Evolutionary conservation across 495 filamentous ascomycete species (phyloP), one percentile per base, ranked within the genome.

Genomic region (Podospora conica): DNA sequence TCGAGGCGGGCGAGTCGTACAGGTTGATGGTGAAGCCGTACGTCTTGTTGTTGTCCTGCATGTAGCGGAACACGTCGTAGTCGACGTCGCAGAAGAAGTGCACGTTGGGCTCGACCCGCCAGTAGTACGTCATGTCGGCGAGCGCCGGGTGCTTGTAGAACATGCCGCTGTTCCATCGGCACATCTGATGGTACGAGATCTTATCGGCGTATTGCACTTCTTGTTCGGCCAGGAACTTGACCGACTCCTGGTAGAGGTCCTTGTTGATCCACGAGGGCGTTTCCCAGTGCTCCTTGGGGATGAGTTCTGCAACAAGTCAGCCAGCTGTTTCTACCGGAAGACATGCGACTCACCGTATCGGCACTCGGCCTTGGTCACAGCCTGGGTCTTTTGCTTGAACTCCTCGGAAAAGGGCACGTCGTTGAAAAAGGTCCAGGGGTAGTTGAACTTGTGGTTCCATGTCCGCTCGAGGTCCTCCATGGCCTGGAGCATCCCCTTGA

Each of bases 381-480:
- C 88, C 70, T 83, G 79, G 9, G 92, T 97, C 75, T 79, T 82
- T 70, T 80, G 79, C 80, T 96, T 98, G 82, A 99, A 99, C 72
- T 98, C 93, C 40, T 91, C 88, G 15, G 89, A 85, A 75, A 98
- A 98, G 15, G 89, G 90, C 28, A 88, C 88, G 73, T 98, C 95
- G 79, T 99, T 99, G 82, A 99, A 93, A 78, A 99, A 98, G 57
- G 92, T 97, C 90, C 95, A 99, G 18, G 96, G 96, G 77, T 98
- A 99, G 79, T 99, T 98, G 84, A 98, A 99, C 74, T 98, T 99
- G 80, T 86, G 83, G 75, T 99, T 99, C 91, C 92, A 99, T 9
- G 93, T 97, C 66, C 91, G 79, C 78, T 99, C 96, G 60, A 98
- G 82, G 74, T 98, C 94, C 54, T 78, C 78, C 89, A 99, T 99